A percentile compares a stretch with the other conserved stretches of the same genome.
These are phyloP conservation scores for Penicillium sp. DNA, from an alignment of 2,329 filamentous ascomycete genomes.

Conservation along the genomic window DNA sequence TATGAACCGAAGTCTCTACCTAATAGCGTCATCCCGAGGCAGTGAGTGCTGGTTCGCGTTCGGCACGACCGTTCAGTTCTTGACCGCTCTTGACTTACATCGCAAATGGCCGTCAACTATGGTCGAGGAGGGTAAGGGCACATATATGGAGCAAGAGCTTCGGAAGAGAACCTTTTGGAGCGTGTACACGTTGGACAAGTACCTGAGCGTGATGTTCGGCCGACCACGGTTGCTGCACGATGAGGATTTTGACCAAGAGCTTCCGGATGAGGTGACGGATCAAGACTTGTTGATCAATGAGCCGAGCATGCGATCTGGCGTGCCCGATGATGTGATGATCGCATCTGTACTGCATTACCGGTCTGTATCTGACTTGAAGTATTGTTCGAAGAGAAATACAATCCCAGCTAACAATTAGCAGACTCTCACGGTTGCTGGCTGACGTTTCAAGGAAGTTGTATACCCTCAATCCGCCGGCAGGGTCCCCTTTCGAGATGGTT, in stretches of 20 bases:
- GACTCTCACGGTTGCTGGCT: no score
- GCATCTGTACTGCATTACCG: background rate
- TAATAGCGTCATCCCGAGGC: conserved; percentile 53
- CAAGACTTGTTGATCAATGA: background rate
- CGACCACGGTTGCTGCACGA: conserved; percentile 11
- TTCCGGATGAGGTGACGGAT: background rate
- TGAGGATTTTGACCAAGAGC: conserved; percentile 13
- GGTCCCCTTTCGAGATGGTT: no score
- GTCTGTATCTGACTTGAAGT: background rate
- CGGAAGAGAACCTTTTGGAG: conserved; percentile 55
- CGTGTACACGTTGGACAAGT: conserved; percentile 36
- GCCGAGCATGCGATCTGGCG: background rate
- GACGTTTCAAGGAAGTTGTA: no score
- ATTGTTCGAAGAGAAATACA: no score
- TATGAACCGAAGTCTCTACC: conserved; percentile 53
- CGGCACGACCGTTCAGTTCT: conserved; percentile 50
- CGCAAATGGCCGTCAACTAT: conserved; percentile 17
- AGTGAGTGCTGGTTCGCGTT: conserved; percentile 57
- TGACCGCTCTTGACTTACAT: conserved; percentile 36
- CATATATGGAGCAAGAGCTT: conserved; percentile 41
- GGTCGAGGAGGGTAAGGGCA: conserved; percentile 12
- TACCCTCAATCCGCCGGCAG: no score
- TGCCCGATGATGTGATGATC: background rate
- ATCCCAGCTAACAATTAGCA: no score
- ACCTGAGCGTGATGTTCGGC: conserved; percentile 16